Conservation (phyloP, 2,329 filamentous ascomycete species). For the Phyllosticta ampelicida region DNA sequence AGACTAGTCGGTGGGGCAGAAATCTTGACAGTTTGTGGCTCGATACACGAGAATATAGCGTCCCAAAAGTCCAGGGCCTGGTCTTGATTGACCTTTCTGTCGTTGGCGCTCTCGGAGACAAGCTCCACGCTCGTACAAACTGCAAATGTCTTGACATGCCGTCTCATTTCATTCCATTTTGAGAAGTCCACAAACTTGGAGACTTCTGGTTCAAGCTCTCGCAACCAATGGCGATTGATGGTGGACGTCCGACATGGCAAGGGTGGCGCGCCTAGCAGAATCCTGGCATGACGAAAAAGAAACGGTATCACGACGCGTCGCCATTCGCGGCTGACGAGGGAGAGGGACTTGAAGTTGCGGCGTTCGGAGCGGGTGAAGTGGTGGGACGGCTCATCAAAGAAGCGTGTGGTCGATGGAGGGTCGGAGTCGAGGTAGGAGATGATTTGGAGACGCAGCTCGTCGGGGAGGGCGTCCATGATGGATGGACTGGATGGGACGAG, state of each 20-base stretch:
- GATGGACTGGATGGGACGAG: not conserved
- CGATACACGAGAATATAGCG: slow-evolving; percentile 19
- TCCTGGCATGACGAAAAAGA: slow-evolving; percentile 22
- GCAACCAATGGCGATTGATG: not conserved
- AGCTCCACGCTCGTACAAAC: slow-evolving; percentile 24
- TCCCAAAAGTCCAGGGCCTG: slow-evolving; percentile 19
- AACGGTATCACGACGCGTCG: slow-evolving; percentile 22
- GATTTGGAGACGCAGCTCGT: slow-evolving; percentile 27
- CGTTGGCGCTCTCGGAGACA: not conserved
- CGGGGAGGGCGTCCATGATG: slow-evolving; percentile 22
- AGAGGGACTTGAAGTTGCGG: slow-evolving; percentile 22
- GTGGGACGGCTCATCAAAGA: slow-evolving; percentile 22
- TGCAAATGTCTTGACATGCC: slow-evolving; percentile 38
- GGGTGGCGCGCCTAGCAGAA: slow-evolving; percentile 10
- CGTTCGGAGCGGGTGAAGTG: slow-evolving; percentile 17
- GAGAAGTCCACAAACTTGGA: slow-evolving; percentile 1
- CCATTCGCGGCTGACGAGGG: slow-evolving; percentile 23
- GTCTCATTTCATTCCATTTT: slow-evolving; percentile 16
- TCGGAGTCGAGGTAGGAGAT: slow-evolving; percentile 20
- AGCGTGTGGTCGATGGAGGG: slow-evolving; percentile 23
- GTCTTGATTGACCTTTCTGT: not conserved
- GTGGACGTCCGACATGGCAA: not conserved
- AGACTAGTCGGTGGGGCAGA: slow-evolving; percentile 51
- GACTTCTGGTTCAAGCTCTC: slow-evolving; percentile 2
- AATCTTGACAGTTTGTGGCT: slow-evolving; percentile 26